Conservation (phyloP, 202 grass and related monocot genomes). For the Carex arenaria region DNA sequence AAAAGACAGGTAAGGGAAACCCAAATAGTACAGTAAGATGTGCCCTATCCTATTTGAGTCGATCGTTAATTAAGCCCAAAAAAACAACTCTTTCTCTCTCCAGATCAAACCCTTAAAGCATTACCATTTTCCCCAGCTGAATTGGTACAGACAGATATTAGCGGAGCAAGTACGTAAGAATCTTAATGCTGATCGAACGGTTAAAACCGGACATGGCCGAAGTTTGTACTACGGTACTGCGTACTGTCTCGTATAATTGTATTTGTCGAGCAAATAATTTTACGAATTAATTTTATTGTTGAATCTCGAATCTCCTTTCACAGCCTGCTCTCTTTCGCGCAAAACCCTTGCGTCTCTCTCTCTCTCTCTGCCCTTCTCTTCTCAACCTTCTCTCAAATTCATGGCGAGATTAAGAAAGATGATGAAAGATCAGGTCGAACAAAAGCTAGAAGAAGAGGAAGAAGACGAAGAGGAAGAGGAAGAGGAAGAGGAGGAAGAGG, state of each 20-base stretch:
- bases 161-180: no score
- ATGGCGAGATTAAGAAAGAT: slow-evolving; percentile 17
- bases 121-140: no score
- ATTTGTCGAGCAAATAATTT: background rate
- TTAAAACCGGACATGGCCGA: no score
- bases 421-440: background rate
- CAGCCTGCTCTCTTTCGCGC: background rate
- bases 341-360: slow-evolving; percentile 4
- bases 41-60: background rate
- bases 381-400: background rate
- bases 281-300: background rate
- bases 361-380: background rate
- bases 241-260: background rate
- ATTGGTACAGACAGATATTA: no score
- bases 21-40: background rate
- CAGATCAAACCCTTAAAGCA: no score
- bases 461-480: background rate
- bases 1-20: background rate
- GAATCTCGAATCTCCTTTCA: background rate
- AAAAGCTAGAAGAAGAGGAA: background rate
- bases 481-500: background rate
- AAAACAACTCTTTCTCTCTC: no score
- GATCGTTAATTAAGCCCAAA: background rate
- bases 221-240: no score
- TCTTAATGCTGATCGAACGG: no score